Conservation (phyloP, 257 asterid species). For the Nicotiana tabacum region DNA sequence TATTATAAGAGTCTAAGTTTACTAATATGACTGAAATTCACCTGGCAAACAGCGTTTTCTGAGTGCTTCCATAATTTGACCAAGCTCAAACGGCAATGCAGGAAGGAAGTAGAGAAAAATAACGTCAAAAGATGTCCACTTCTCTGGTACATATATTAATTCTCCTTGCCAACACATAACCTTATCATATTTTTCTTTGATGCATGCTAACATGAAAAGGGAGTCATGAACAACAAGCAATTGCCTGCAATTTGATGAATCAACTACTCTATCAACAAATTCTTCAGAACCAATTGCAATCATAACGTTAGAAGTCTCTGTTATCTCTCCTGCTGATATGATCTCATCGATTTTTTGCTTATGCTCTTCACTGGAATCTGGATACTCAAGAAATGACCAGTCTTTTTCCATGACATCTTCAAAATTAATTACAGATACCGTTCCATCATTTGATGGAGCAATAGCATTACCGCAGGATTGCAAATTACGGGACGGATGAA, state of each 20-base stretch:
- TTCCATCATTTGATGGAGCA: conserved; percentile 36
- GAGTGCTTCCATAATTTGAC: conserved; percentile 55
- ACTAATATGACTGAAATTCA: conserved; percentile 11
- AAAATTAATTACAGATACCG: conserved; percentile 36
- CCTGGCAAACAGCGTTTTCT: conserved; percentile 69
- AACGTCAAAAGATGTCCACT: conserved; percentile 67
- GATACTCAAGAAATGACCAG: conserved; percentile 71
- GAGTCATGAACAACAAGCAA: conserved; percentile 72
- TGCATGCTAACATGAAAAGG: conserved; percentile 60
- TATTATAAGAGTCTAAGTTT: background rate
- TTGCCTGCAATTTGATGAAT: conserved; percentile 45
- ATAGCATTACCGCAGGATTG: conserved; percentile 22
- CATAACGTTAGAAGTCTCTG: conserved; percentile 55
- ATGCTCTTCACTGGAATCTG: conserved; percentile 37
- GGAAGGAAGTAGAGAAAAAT: conserved; percentile 81
- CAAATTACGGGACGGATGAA: conserved; percentile 14
- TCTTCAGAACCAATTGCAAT: conserved; percentile 71
- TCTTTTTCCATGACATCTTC: conserved; percentile 70
- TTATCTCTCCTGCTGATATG: conserved; percentile 52
- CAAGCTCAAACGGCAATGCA: conserved; percentile 55
- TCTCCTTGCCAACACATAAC: conserved; percentile 94
- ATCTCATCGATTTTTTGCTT: conserved; percentile 41
- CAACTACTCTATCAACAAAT: conserved; percentile 61
- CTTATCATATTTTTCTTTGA: conserved; percentile 64
- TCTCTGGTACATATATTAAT: conserved; percentile 55